phyloP scores from a whole-genome alignment of 2,329 filamentous ascomycete genomes.

The Trichoderma sp. region DNA sequence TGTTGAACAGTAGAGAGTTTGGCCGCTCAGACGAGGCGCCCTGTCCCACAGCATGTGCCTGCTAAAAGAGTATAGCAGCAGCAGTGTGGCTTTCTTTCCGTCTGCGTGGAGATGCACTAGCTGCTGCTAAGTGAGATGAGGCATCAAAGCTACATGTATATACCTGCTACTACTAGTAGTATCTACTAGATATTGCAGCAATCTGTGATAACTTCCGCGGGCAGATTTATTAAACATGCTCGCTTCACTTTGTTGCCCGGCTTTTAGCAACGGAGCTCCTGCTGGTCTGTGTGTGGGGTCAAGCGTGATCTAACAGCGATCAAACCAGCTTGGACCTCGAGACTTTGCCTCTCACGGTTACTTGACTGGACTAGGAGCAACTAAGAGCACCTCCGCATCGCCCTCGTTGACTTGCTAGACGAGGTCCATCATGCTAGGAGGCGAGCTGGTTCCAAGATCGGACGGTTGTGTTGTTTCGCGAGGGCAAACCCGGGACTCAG shows the following conservation, averaged over 20 bases:
- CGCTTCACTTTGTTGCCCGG: background rate
- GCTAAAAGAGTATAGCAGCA: background rate
- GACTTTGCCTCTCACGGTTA: background rate
- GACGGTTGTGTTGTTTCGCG: background rate
- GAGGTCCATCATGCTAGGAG: background rate
- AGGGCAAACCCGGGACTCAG: background rate
- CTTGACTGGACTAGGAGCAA: background rate
- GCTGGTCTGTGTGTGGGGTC: constrained; percentile 14
- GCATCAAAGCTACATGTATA: background rate
- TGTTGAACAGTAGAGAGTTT: background rate
- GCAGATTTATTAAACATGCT: background rate
- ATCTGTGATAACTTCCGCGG: constrained; percentile 2
- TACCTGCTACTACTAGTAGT: background rate
- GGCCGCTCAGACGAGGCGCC: constrained; percentile 12
- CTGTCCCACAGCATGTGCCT: constrained; percentile 2
- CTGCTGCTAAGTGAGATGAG: background rate
- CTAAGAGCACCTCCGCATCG: background rate
- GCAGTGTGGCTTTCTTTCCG: background rate
- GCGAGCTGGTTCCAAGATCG: background rate
- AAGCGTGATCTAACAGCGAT: background rate
- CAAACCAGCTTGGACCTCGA: background rate
- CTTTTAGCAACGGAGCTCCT: background rate
- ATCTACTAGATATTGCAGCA: background rate
- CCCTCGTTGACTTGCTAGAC: background rate
- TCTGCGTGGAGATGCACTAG: background rate